Conservation (phyloP, 441 rosid species). For the Isatis lusitanica region DNA sequence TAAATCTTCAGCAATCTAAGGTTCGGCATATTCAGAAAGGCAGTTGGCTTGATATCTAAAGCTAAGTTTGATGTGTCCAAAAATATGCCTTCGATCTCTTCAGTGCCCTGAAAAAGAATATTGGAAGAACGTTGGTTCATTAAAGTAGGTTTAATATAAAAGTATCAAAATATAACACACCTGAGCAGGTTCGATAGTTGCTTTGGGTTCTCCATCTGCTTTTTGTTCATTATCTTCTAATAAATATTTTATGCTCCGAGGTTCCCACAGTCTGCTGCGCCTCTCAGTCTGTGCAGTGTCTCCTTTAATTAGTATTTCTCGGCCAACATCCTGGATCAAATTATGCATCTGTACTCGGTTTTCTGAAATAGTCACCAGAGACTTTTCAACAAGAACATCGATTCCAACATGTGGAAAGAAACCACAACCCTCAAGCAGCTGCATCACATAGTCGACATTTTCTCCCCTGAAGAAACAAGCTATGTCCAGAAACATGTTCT, state of each 20-base stretch:
- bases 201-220: neutral
- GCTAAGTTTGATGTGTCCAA: neutral
- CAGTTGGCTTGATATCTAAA: neutral
- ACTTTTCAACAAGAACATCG: constrained; percentile 21
- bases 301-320: neutral
- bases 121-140: neutral
- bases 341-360: constrained; percentile 32
- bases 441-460: neutral
- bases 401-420: constrained; percentile 25
- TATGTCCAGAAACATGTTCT: neutral
- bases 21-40: constrained; percentile 19
- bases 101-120: constrained; percentile 21
- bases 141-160: neutral
- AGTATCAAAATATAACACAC: neutral
- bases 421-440: neutral
- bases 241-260: neutral
- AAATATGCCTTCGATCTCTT: constrained; percentile 15
- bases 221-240: neutral
- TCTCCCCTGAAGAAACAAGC: neutral
- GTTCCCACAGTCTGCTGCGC: constrained; percentile 20
- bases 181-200: neutral
- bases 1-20: constrained; percentile 26
- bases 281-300: neutral
- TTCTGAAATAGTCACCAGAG: constrained; percentile 12
- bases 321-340: constrained; percentile 33